These are phyloP conservation scores for Euptelea pleiosperma DNA, from an alignment of 164 flowering plant species.

Conservation along the genomic window DNA sequence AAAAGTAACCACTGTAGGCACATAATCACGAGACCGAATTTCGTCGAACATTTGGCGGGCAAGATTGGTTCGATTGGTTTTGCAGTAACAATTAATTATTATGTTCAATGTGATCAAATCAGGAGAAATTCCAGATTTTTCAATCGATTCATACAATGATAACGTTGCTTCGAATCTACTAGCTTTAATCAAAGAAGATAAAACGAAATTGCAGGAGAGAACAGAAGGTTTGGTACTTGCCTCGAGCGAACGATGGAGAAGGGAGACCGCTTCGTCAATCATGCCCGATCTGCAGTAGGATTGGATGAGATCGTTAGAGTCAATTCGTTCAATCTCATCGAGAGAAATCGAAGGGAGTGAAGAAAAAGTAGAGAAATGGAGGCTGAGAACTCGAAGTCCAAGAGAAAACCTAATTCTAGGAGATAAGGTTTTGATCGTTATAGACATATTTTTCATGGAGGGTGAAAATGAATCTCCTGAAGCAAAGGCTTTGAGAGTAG, in stretches of 20 bases:
- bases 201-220: slow-evolving; percentile 14
- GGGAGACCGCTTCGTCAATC: slow-evolving; percentile 12
- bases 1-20: slow-evolving; percentile 20
- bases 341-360: slow-evolving; percentile 2
- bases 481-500: too few species aligned
- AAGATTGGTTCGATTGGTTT: slow-evolving; percentile 6
- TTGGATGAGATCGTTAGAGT: slow-evolving; percentile 7
- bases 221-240: slow-evolving; percentile 11
- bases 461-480: too few species aligned
- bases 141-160: slow-evolving; percentile 10
- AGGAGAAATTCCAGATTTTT: slow-evolving; percentile 5
- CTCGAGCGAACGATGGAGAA: slow-evolving; percentile 3
- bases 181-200: slow-evolving; percentile 14
- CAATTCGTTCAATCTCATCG: neutral
- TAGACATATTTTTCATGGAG: too few species aligned
- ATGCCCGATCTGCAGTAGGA: slow-evolving; percentile 16
- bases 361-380: neutral
- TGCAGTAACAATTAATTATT: slow-evolving; percentile 22
- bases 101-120: slow-evolving; percentile 18
- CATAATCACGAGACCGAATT: slow-evolving; percentile 5
- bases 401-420: neutral
- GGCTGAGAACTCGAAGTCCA: neutral
- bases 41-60: slow-evolving; percentile 18
- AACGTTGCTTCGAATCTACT: slow-evolving; percentile 9
- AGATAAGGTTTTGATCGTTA: neutral